Conservation (phyloP, 2,329 filamentous ascomycete species). For the Aspergillus quadricinctus region DNA sequence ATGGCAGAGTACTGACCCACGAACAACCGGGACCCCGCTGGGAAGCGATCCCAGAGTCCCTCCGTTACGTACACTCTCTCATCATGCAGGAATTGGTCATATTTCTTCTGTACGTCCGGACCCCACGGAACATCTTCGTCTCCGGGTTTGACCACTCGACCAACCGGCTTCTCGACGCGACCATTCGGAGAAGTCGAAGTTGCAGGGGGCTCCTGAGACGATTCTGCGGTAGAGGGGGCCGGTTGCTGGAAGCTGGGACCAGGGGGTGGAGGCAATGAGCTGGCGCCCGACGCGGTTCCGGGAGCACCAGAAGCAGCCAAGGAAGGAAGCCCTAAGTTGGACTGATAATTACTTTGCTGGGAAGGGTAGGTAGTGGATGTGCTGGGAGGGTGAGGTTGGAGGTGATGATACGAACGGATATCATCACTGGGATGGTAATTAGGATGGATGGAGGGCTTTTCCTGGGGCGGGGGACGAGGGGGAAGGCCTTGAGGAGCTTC, state of each 20-base stretch:
- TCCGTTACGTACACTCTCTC: slow-evolving; percentile 50
- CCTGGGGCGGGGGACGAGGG: slow-evolving; percentile 26
- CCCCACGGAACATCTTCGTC: slow-evolving; percentile 45
- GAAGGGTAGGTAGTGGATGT: slow-evolving; percentile 24
- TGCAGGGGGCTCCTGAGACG: slow-evolving; percentile 16
- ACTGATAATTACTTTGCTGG: slow-evolving; percentile 35
- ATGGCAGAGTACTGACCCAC: slow-evolving; percentile 37
- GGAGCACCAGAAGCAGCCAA: slow-evolving; percentile 30
- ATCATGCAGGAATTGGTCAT: slow-evolving; percentile 48
- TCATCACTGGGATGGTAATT: slow-evolving; percentile 37
- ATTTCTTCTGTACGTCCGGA: slow-evolving; percentile 47
- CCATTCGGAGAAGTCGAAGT: slow-evolving; percentile 20
- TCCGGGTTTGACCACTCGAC: slow-evolving; percentile 17
- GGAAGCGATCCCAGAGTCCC: slow-evolving; percentile 50
- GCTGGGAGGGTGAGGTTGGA: slow-evolving; percentile 27
- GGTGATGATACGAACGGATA: slow-evolving; percentile 38
- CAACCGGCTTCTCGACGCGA: slow-evolving; percentile 24
- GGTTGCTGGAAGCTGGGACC: slow-evolving; percentile 38
- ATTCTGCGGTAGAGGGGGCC: slow-evolving; percentile 16
- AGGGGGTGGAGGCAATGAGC: slow-evolving; percentile 38
- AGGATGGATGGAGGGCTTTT: slow-evolving; percentile 36
- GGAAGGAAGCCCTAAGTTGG: slow-evolving; percentile 17
- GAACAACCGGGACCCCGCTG: slow-evolving; percentile 46
- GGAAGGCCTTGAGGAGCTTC: slow-evolving; percentile 19
- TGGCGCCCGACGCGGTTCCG: slow-evolving; percentile 32